Percentiles rank a stretch among this genome's conserved stretches.
phyloP scores from a whole-genome alignment of 352 stramenopile genomes.

The Globisporangium apiculatum region DNA sequence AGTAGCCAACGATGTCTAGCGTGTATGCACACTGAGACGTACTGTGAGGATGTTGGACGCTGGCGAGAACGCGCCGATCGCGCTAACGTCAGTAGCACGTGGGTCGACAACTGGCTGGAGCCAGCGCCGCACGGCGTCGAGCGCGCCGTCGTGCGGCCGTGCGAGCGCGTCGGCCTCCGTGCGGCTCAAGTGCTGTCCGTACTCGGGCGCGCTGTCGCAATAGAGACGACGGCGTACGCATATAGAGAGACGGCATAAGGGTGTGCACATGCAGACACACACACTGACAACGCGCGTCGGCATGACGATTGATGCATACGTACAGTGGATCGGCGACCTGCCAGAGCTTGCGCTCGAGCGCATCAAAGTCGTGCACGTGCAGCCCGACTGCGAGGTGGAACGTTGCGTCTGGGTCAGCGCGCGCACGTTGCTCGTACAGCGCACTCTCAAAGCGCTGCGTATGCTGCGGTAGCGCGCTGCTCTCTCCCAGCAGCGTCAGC shows the following conservation, averaged over 20 bases:
- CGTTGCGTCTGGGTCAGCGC: constrained; percentile 26
- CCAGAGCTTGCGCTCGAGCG: constrained; percentile 45
- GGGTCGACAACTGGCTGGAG: constrained; percentile 16
- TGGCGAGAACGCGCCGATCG: constrained; percentile 23
- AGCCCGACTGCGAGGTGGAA: constrained; percentile 55
- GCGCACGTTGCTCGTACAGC: constrained; percentile 19
- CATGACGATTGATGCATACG: constrained; percentile 6
- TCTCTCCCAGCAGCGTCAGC: constrained; percentile 1
- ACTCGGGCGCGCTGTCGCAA: constrained; percentile 31
- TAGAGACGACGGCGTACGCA: neutral
- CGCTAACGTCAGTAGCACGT: neutral
- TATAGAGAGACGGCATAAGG: neutral
- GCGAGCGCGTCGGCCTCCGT: constrained; percentile 38
- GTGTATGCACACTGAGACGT: constrained; percentile 1
- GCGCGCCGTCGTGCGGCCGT: constrained; percentile 26
- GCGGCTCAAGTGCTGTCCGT: constrained; percentile 41
- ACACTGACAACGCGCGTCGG: neutral
- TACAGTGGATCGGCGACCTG: constrained; percentile 49
- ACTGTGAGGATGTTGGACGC: constrained; percentile 34
- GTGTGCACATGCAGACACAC: neutral
- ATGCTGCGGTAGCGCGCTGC: constrained; percentile 2
- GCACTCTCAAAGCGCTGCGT: constrained; percentile 19
- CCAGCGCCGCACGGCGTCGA: constrained; percentile 47
- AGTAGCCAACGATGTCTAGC: neutral
- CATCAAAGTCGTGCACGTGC: constrained; percentile 35